These are phyloP conservation scores for Rhododendron simsii DNA, from an alignment of 148 eudicot genomes.

Conservation along the genomic window DNA sequence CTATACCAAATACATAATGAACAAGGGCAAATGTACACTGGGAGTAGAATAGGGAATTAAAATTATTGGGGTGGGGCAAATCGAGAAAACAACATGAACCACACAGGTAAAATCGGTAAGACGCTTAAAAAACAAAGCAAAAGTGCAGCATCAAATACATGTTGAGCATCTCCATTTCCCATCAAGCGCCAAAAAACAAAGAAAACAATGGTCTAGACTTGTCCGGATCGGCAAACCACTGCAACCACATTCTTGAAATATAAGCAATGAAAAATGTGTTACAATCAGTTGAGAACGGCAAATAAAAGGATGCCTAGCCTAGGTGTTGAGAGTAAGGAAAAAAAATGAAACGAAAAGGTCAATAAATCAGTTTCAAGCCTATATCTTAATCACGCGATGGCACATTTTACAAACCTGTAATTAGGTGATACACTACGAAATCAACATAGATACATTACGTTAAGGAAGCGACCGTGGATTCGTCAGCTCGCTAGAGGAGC, in stretches of 20 bases:
- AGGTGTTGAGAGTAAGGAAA: not conserved
- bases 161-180: not conserved
- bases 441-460: constrained; percentile 22
- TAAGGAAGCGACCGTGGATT: not conserved
- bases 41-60: not conserved
- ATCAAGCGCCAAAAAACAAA: constrained; percentile 1
- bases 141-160: not conserved
- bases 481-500: constrained; percentile 35
- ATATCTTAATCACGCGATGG: constrained; percentile 10
- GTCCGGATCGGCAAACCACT: not conserved
- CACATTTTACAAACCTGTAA: constrained; percentile 23
- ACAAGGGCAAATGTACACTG: not conserved
- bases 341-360: not conserved
- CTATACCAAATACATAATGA: not conserved
- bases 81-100: not conserved
- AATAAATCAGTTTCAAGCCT: not conserved
- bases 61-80: not conserved
- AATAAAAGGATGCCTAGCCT: constrained; percentile 24
- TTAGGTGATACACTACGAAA: constrained; percentile 12
- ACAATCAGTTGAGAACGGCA: constrained; percentile 13
- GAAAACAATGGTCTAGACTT: not conserved
- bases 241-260: not conserved
- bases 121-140: not conserved
- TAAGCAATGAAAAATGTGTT: not conserved
- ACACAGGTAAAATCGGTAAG: not conserved